A percentile compares a stretch with the other conserved stretches of the same genome.
These are phyloP conservation scores for Laburnicola sp. DNA, from an alignment of 2,329 filamentous ascomycete species.

Conservation along the genomic window DNA sequence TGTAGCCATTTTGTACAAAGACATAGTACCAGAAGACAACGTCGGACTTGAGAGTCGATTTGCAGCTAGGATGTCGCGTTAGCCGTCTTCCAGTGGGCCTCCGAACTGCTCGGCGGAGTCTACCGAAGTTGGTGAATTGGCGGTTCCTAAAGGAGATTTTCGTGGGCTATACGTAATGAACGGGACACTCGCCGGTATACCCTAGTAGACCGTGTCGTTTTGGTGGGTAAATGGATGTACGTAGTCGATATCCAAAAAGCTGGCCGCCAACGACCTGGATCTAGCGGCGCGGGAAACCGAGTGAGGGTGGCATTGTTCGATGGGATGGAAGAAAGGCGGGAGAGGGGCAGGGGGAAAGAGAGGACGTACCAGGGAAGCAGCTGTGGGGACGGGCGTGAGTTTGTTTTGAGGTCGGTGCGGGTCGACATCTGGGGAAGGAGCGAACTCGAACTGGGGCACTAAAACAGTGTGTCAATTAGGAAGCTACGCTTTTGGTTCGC, in stretches of 20 bases:
- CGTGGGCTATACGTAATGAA: no score
- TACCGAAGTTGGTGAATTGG: no score
- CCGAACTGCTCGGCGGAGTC: no score
- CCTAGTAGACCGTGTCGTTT: neutral
- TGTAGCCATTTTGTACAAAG: slow-evolving; percentile 14
- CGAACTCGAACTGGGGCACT: no score
- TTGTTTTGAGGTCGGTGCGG: neutral
- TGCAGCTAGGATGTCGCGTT: neutral
- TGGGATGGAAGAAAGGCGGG: neutral
- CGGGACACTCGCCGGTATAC: no score
- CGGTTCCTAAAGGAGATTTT: no score
- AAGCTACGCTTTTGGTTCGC: no score
- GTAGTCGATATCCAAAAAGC: slow-evolving; percentile 1
- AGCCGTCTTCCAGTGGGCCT: no score
- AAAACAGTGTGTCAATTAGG: no score
- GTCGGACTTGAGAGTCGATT: neutral
- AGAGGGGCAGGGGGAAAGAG: no score
- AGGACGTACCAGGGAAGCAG: neutral
- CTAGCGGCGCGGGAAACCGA: neutral
- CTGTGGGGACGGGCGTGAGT: neutral
- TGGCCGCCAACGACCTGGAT: neutral
- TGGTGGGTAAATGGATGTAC: neutral
- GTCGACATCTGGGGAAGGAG: no score
- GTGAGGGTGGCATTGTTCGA: neutral
- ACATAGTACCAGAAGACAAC: neutral